phyloP scores from a whole-genome alignment of 2,329 filamentous ascomycete species.

The Colletotrichum euphorbiae region DNA sequence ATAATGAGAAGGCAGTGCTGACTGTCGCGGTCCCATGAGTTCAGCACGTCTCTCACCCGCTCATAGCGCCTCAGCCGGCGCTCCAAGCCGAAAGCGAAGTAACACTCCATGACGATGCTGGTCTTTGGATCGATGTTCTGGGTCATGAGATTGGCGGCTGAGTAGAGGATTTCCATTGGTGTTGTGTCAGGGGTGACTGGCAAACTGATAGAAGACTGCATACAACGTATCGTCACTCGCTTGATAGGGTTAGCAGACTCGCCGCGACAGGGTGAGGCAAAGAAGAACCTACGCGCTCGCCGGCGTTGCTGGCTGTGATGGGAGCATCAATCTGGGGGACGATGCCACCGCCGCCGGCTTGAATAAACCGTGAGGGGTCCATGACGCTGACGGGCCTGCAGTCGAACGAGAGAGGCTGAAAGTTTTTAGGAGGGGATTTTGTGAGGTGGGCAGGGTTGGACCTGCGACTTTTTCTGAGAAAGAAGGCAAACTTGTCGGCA shows the following conservation, averaged over 20 bases:
- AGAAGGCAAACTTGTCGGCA: constrained; percentile 61
- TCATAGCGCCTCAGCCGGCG: constrained; percentile 88
- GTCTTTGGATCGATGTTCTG: constrained; percentile 72
- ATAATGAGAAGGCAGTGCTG: constrained; percentile 81
- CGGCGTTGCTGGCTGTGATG: constrained; percentile 82
- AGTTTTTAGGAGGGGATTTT: constrained; percentile 29
- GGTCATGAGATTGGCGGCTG: constrained; percentile 72
- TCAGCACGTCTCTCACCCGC: constrained; percentile 86
- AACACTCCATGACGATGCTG: constrained; percentile 83
- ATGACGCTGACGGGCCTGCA: constrained; percentile 31
- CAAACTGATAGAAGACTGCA: constrained; percentile 76
- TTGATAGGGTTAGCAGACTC: constrained; percentile 50
- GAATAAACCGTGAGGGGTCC: constrained; percentile 50
- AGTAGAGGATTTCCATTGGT: constrained; percentile 76
- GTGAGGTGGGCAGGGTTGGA: constrained; percentile 47
- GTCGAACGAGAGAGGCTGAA: constrained; percentile 29
- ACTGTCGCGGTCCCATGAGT: constrained; percentile 88
- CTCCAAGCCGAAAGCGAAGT: constrained; percentile 80
- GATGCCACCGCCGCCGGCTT: constrained; percentile 59
- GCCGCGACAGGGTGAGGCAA: neutral
- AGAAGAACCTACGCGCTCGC: constrained; percentile 72
- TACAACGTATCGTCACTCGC: constrained; percentile 79
- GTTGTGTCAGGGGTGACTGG: constrained; percentile 81
- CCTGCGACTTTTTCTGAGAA: constrained; percentile 55
- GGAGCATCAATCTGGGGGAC: constrained; percentile 77